Conservation (phyloP, 371 early-diverging fungal species). For the Mucor sp. region DNA sequence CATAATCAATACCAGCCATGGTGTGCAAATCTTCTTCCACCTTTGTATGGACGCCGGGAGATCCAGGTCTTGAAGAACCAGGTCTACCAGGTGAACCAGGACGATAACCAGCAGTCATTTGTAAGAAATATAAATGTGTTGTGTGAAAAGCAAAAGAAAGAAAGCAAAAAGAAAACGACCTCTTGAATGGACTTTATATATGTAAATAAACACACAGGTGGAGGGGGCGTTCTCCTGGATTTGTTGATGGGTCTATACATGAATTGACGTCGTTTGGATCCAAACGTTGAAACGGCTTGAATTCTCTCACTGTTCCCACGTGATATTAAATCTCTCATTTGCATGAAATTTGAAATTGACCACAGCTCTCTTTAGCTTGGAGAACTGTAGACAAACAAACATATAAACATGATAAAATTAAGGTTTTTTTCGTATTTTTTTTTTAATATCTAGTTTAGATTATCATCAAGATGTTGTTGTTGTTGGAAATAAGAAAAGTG, state of each 20-base stretch:
- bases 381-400: neutral
- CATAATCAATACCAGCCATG: slow-evolving; percentile 55
- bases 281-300: neutral
- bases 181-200: neutral
- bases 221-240: neutral
- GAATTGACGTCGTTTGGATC: neutral
- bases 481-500: neutral
- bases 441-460: neutral
- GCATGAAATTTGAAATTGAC: neutral
- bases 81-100: slow-evolving; percentile 25
- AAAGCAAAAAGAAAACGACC: neutral
- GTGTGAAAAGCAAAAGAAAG: neutral
- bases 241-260: neutral
- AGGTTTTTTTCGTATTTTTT: neutral
- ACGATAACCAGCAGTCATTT: slow-evolving; percentile 24
- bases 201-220: neutral
- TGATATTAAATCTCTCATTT: neutral
- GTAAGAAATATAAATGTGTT: neutral
- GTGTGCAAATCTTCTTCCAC: slow-evolving; percentile 55
- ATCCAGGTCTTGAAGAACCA: slow-evolving; percentile 36
- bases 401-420: neutral
- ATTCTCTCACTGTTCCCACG: neutral
- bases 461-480: neutral
- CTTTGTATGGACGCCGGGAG: slow-evolving; percentile 42
- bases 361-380: neutral